phyloP scores from a whole-genome alignment of 805 yeast species.

The Sungouiella thailandica region DNA sequence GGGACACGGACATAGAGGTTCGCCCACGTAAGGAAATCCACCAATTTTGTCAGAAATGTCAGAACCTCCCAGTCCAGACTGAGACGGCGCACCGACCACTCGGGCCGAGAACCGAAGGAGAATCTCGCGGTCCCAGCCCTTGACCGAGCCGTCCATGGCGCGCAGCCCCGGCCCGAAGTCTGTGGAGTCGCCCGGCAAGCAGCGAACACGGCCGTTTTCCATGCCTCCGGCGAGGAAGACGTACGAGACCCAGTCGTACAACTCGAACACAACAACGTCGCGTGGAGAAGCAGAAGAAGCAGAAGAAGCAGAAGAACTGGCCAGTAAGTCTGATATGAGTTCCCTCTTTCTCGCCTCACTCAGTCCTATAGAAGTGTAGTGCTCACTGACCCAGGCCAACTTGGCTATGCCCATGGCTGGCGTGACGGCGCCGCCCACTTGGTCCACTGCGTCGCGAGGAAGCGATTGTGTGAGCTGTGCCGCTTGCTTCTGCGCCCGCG shows the following conservation, averaged over 20 bases:
- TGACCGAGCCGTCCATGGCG: constrained; percentile 55
- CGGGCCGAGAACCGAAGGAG: constrained; percentile 9
- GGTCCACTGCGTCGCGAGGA: constrained; percentile 13
- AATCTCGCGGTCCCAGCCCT: constrained; percentile 43
- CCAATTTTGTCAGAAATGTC: neutral
- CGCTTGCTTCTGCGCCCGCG: constrained; percentile 35
- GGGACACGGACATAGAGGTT: constrained; percentile 15
- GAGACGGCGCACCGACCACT: constrained; percentile 8
- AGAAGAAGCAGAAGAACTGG: no score
- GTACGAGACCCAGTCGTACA: constrained; percentile 44
- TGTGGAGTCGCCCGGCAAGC: constrained; percentile 7
- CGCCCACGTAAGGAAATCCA: constrained; percentile 12
- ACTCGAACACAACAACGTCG: constrained; percentile 41
- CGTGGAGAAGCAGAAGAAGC: no score
- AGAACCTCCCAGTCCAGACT: neutral
- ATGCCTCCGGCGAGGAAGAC: constrained; percentile 23
- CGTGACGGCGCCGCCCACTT: constrained; percentile 42
- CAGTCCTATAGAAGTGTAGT: no score
- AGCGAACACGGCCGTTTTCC: constrained; percentile 8
- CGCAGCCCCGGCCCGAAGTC: constrained; percentile 8
- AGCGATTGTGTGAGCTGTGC: constrained; percentile 22
- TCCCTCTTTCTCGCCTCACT: no score
- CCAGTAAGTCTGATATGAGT: no score
- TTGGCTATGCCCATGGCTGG: constrained; percentile 61
- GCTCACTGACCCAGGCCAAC: constrained; percentile 33